Evolutionary conservation across 306 rosid genomes (phyloP).

Genomic region (Quercus rubra): DNA sequence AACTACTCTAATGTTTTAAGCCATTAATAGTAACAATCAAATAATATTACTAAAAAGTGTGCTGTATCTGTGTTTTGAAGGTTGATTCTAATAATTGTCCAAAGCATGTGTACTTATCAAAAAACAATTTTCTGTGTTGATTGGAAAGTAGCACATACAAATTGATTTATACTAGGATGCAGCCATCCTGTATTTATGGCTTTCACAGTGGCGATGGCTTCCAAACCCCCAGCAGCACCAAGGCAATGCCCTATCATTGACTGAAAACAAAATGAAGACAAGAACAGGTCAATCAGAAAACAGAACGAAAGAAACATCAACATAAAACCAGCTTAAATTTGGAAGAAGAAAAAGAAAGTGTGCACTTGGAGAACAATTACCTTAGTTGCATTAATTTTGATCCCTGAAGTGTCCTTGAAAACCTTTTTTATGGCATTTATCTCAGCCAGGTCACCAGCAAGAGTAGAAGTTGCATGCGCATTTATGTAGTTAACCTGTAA

Average conservation of each 20-base stretch:
- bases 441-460: conserved; percentile 96
- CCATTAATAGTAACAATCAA: background rate
- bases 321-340: conserved; percentile 7
- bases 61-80: background rate
- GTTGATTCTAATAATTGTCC: conserved; percentile 4
- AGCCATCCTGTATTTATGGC: conserved; percentile 96
- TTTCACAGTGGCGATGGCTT: conserved; percentile 97
- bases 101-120: background rate
- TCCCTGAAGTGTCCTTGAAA: conserved; percentile 79
- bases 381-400: conserved; percentile 98
- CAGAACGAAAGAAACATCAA: conserved; percentile 8
- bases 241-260: conserved; percentile 99
- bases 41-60: background rate
- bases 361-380: conserved; percentile 35
- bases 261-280: conserved; percentile 44
- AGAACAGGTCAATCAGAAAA: conserved; percentile 25
- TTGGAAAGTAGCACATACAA: conserved; percentile 52
- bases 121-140: background rate
- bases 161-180: conserved; percentile 95
- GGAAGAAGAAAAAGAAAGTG: conserved; percentile 2
- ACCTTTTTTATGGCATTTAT: conserved; percentile 93
- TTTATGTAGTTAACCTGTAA: conserved; percentile 92
- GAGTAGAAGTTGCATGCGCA: conserved; percentile 99
- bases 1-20: background rate
- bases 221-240: conserved; percentile 99